Evolutionary conservation across 371 early-diverging fungal species (phyloP).

Genomic region (Circinella umbellata): DNA sequence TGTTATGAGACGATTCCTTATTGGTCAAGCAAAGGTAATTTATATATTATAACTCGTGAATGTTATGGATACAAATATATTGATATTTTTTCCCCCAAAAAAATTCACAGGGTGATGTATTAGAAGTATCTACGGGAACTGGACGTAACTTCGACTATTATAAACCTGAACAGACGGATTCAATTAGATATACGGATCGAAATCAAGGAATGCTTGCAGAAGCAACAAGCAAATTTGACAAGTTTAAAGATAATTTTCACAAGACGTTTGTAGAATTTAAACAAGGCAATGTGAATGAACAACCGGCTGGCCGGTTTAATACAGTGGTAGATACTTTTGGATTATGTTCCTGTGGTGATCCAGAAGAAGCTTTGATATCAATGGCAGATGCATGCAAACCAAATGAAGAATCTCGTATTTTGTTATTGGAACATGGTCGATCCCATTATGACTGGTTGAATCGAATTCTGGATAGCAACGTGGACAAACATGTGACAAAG

Average conservation of each 20-base stretch:
- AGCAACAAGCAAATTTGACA: constrained; percentile 51
- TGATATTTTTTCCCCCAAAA: background rate
- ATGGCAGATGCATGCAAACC: constrained; percentile 63
- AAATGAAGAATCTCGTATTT: constrained; percentile 59
- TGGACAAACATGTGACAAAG: constrained; percentile 70
- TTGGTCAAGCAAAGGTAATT: constrained; percentile 53
- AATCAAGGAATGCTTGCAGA: constrained; percentile 63
- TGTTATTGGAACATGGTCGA: constrained; percentile 84
- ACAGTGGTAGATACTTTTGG: constrained; percentile 87
- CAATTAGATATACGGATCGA: constrained; percentile 65
- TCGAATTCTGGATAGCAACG: constrained; percentile 68
- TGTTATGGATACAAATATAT: background rate
- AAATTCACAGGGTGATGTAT: constrained; percentile 52
- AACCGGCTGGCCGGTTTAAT: constrained; percentile 50
- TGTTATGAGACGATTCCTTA: constrained; percentile 55
- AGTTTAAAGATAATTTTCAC: constrained; percentile 43
- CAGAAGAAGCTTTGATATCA: constrained; percentile 67
- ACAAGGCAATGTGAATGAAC: constrained; percentile 42
- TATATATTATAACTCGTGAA: background rate
- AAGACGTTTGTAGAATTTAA: constrained; percentile 34
- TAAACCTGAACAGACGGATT: constrained; percentile 35
- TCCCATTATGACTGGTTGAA: constrained; percentile 70
- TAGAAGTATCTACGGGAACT: constrained; percentile 75
- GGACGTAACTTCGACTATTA: constrained; percentile 75
- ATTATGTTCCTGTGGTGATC: constrained; percentile 76